phyloP scores from a whole-genome alignment of 176 grass and related monocot species.

The Microstegium vimineum region DNA sequence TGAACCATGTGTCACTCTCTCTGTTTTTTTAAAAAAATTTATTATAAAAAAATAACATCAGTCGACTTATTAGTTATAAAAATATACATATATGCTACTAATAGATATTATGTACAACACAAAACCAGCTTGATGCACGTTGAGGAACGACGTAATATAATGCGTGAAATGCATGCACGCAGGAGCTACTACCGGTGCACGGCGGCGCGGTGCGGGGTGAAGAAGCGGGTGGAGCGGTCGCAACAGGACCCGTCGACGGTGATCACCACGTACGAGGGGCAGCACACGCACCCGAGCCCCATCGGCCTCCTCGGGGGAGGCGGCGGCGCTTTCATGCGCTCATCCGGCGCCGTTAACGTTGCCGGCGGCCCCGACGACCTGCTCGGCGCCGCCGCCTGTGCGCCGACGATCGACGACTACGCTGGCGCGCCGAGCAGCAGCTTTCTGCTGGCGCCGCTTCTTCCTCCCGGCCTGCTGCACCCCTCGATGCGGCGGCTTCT shows the following conservation, averaged over 20 bases:
- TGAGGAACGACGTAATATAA: not conserved
- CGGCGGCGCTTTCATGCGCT: not conserved
- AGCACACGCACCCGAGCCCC: slow-evolving; percentile 64
- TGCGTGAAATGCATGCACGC: not conserved
- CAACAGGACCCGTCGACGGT: slow-evolving; percentile 59
- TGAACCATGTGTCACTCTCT: too few species aligned
- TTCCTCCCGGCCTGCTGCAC: not conserved
- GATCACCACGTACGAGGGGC: slow-evolving; percentile 86
- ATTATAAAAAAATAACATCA: too few species aligned
- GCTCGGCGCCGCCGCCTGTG: too few species aligned
- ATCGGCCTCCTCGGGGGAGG: not conserved
- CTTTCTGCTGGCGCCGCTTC: not conserved
- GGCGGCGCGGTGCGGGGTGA: slow-evolving; percentile 62
- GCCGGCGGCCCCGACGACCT: not conserved
- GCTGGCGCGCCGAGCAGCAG: not conserved
- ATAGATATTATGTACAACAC: too few species aligned
- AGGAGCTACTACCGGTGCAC: slow-evolving; percentile 97
- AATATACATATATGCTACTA: too few species aligned
- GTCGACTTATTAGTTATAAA: too few species aligned
- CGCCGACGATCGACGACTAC: not conserved
- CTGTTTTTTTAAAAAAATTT: too few species aligned
- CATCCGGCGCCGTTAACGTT: not conserved
- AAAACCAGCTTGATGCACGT: too few species aligned
- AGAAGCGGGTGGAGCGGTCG: slow-evolving; percentile 82
- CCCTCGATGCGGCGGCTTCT: not conserved